phyloP scores from a whole-genome alignment of 495 filamentous ascomycete species.

The Oidiodendron maius region DNA sequence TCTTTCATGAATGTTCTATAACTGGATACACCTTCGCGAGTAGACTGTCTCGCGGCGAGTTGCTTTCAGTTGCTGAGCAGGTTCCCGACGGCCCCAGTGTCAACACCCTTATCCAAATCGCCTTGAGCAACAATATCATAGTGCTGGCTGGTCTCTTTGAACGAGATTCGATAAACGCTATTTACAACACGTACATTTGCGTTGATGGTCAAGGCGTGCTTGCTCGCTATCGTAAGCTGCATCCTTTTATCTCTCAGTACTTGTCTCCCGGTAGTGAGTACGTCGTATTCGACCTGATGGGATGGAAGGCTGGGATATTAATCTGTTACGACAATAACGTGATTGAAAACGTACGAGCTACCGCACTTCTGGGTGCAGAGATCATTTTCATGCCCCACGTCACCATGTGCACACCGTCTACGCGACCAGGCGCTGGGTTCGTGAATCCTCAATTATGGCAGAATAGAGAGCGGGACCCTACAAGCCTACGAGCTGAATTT shows the following conservation, averaged over 20 bases:
- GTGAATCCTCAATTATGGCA: not conserved
- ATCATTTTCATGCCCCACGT: constrained; percentile 5
- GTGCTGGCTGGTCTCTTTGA: not conserved
- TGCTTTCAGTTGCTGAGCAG: not conserved
- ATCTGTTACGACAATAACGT: constrained; percentile 4
- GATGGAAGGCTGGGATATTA: not conserved
- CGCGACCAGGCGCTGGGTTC: not conserved
- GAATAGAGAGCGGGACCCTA: not conserved
- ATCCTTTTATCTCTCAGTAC: constrained; percentile 1
- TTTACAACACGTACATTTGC: not conserved
- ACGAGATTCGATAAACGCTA: not conserved
- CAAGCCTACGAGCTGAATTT: not conserved
- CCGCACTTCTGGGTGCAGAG: not conserved
- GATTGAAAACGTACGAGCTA: not conserved
- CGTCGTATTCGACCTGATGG: not conserved
- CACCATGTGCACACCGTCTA: not conserved
- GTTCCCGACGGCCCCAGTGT: not conserved
- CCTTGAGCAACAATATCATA: not conserved
- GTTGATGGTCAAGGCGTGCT: not conserved
- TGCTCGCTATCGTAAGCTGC: not conserved
- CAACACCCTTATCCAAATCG: not conserved
- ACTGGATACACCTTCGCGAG: not conserved
- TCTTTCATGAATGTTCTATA: not conserved
- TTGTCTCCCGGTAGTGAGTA: not conserved
- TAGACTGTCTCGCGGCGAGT: not conserved